A percentile compares a stretch with the other conserved stretches of the same genome.
Conservation (phyloP, 2,329 filamentous ascomycete genomes). For the Acarospora socialis region DNA sequence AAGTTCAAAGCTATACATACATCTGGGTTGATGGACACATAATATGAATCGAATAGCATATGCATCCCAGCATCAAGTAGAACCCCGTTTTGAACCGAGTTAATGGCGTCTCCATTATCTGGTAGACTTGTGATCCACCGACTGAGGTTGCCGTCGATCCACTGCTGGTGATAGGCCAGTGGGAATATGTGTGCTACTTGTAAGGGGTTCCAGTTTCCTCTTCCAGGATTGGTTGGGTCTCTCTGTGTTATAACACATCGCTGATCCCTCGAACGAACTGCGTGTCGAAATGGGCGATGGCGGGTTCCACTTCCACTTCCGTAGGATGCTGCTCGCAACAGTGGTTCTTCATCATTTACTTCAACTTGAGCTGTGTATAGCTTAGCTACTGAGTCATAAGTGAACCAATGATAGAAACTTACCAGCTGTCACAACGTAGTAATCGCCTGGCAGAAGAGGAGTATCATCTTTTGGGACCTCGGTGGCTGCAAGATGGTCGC, state of each 20-base stretch:
- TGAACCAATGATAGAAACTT: not conserved
- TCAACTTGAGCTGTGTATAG: slow-evolving; percentile 10
- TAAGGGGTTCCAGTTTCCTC: too few species aligned
- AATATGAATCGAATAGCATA: not conserved
- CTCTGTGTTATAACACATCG: too few species aligned
- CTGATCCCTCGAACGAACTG: too few species aligned
- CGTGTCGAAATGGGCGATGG: too few species aligned
- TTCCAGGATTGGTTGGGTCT: too few species aligned
- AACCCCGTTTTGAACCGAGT: slow-evolving; percentile 3
- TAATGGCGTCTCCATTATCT: not conserved
- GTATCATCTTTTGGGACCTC: not conserved
- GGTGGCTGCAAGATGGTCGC: too few species aligned
- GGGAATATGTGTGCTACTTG: slow-evolving; percentile 1
- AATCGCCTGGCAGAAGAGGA: slow-evolving; percentile 1
- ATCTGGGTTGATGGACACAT: not conserved
- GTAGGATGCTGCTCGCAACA: slow-evolving; percentile 2
- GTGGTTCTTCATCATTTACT: slow-evolving; percentile 12
- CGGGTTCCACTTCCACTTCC: too few species aligned
- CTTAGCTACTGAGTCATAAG: slow-evolving; percentile 1
- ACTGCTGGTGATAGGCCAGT: not conserved
- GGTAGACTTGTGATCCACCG: not conserved
- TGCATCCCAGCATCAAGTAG: not conserved
- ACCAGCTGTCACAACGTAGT: not conserved
- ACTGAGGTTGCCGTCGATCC: not conserved
- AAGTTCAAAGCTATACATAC: slow-evolving; percentile 1